Conservation (phyloP, 228 moss, liverwort and hornwort genomes). For the Sphagnum magellanicum region DNA sequence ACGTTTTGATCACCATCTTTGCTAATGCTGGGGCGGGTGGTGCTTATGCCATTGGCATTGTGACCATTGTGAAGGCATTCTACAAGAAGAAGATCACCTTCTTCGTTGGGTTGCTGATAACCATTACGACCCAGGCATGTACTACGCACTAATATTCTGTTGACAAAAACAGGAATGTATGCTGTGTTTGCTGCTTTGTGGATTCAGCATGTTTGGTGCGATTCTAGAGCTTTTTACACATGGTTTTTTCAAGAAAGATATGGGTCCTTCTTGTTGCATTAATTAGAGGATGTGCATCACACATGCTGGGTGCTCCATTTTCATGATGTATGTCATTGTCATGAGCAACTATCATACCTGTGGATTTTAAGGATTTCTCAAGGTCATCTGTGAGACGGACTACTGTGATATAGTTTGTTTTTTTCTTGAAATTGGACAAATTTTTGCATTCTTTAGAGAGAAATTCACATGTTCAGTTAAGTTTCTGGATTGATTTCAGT, state of each 20-base stretch:
- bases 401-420: too few species aligned
- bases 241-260: neutral
- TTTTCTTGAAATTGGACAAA: too few species aligned
- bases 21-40: slow-evolving; percentile 61
- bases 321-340: too few species aligned
- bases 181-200: too few species aligned
- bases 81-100: slow-evolving; percentile 53
- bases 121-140: slow-evolving; percentile 53
- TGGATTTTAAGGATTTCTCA: too few species aligned
- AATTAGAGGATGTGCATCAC: too few species aligned
- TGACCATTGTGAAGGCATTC: slow-evolving; percentile 48
- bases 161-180: too few species aligned
- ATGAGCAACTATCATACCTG: too few species aligned
- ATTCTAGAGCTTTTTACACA: neutral
- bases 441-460: neutral
- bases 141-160: neutral
- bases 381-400: too few species aligned
- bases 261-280: neutral
- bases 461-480: neutral
- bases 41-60: slow-evolving; percentile 48
- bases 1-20: slow-evolving; percentile 63
- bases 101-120: slow-evolving; percentile 48
- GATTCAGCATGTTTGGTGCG: neutral
- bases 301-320: too few species aligned
- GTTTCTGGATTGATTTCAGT: neutral